Evolutionary conservation across 2,329 filamentous ascomycete genomes (phyloP).

Genomic region (Talaromyces piceae): DNA sequence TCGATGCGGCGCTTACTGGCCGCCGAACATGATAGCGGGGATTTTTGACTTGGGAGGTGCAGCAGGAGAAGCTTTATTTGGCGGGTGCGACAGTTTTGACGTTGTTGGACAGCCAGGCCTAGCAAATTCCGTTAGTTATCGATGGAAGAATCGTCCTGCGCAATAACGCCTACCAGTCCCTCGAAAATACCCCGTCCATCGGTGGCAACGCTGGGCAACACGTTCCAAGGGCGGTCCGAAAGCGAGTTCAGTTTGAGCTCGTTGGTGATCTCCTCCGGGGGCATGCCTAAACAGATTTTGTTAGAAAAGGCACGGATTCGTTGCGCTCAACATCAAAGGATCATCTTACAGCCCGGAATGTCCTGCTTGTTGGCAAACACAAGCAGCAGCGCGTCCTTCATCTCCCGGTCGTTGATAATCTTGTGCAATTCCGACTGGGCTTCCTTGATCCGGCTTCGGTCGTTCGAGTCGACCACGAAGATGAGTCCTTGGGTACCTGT

Average conservation of each 20-base stretch:
- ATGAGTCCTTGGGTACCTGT: slow-evolving; percentile 92
- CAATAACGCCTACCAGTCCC: slow-evolving; percentile 53
- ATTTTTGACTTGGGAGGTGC: background rate
- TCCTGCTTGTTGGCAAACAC: slow-evolving; percentile 99
- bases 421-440: slow-evolving; percentile 88
- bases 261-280: slow-evolving; percentile 70
- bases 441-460: slow-evolving; percentile 85
- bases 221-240: slow-evolving; percentile 79
- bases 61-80: slow-evolving; percentile 22
- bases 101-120: slow-evolving; percentile 75
- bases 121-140: slow-evolving; percentile 12
- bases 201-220: slow-evolving; percentile 74
- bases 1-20: slow-evolving; percentile 8
- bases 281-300: slow-evolving; percentile 61
- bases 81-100: slow-evolving; percentile 53
- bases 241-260: slow-evolving; percentile 67
- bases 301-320: background rate
- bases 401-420: slow-evolving; percentile 96
- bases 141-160: background rate
- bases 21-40: background rate
- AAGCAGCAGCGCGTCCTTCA: slow-evolving; percentile 87
- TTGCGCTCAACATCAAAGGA: background rate
- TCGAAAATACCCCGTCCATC: slow-evolving; percentile 75
- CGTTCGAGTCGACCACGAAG: slow-evolving; percentile 96
- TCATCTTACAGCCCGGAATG: slow-evolving; percentile 62